phyloP scores from a whole-genome alignment of 2,329 filamentous ascomycete genomes.

The Endoconidiophora polonica region DNA sequence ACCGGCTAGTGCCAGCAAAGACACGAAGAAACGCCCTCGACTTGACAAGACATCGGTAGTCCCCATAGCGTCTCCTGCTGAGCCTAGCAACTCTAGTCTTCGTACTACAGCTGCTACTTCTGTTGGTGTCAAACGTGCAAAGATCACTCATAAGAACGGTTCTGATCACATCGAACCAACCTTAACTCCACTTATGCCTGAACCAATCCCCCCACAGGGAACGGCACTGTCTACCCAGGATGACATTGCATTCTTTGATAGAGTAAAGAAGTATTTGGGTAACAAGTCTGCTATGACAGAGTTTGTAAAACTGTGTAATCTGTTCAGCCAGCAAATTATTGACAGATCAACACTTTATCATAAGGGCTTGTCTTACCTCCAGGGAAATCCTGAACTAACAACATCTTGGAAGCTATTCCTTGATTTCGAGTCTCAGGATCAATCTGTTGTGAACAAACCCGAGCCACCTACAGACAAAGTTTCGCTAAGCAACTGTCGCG shows the following conservation, averaged over 20 bases:
- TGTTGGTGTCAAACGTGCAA: slow-evolving; percentile 42
- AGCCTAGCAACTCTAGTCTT: slow-evolving; percentile 7
- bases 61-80: slow-evolving; percentile 14
- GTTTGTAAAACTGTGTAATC: slow-evolving; percentile 90
- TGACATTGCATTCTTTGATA: slow-evolving; percentile 86
- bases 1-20: slow-evolving; percentile 63
- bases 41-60: slow-evolving; percentile 36
- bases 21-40: slow-evolving; percentile 73
- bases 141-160: slow-evolving; percentile 53
- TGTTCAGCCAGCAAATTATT: slow-evolving; percentile 86
- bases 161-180: slow-evolving; percentile 62
- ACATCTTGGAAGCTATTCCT: slow-evolving; percentile 76
- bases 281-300: slow-evolving; percentile 89
- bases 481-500: slow-evolving; percentile 88
- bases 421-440: slow-evolving; percentile 58
- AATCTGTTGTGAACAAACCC: slow-evolving; percentile 62
- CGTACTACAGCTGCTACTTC: slow-evolving; percentile 8
- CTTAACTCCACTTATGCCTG: slow-evolving; percentile 71
- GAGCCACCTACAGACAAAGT: slow-evolving; percentile 63
- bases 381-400: slow-evolving; percentile 76
- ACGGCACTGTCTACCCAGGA: slow-evolving; percentile 62
- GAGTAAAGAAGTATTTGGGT: slow-evolving; percentile 87
- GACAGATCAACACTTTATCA: slow-evolving; percentile 69
- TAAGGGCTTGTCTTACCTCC: slow-evolving; percentile 72
- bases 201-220: slow-evolving; percentile 64